Percentiles rank a stretch among this genome's conserved stretches.
These are phyloP conservation scores for Mallotus nudiflorus DNA, from an alignment of 345 rosid genomes.

Conservation along the genomic window DNA sequence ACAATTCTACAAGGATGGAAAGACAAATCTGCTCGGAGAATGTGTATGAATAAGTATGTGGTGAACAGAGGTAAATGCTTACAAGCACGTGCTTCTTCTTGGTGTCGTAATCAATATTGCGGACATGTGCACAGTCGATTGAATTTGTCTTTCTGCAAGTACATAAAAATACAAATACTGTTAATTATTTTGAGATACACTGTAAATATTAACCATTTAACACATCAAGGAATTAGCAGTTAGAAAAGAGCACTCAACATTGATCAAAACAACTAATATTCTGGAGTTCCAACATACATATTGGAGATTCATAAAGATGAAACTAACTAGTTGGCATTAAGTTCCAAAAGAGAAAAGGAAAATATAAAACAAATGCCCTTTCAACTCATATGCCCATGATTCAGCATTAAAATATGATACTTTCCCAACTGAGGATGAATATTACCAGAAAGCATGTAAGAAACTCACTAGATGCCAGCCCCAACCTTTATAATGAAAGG, in stretches of 20 bases:
- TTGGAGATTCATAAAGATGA: too few species aligned
- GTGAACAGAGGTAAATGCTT: conserved; percentile 30
- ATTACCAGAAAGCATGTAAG: background rate
- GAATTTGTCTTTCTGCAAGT: conserved; percentile 67
- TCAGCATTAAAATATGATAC: background rate
- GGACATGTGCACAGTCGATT: conserved; percentile 64
- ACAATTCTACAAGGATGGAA: background rate
- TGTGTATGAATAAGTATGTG: background rate
- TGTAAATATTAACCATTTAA: too few species aligned
- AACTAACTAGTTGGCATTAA: too few species aligned
- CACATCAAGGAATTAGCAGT: background rate
- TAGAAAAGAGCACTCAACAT: background rate
- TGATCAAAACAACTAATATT: background rate
- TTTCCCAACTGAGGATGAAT: background rate
- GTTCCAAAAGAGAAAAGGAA: too few species aligned
- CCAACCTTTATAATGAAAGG: too few species aligned
- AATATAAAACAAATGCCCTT: too few species aligned
- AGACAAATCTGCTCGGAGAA: background rate
- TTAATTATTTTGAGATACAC: too few species aligned
- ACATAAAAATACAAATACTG: too few species aligned
- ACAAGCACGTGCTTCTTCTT: conserved; percentile 70
- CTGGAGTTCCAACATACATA: too few species aligned
- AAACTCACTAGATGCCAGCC: background rate
- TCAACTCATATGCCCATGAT: too few species aligned
- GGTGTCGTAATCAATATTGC: conserved; percentile 58